A percentile compares a stretch with the other conserved stretches of the same genome.
These are phyloP conservation scores for Omphalotus guepiniiformis DNA, from an alignment of 768 basidiomycete species.

Conservation along the genomic window DNA sequence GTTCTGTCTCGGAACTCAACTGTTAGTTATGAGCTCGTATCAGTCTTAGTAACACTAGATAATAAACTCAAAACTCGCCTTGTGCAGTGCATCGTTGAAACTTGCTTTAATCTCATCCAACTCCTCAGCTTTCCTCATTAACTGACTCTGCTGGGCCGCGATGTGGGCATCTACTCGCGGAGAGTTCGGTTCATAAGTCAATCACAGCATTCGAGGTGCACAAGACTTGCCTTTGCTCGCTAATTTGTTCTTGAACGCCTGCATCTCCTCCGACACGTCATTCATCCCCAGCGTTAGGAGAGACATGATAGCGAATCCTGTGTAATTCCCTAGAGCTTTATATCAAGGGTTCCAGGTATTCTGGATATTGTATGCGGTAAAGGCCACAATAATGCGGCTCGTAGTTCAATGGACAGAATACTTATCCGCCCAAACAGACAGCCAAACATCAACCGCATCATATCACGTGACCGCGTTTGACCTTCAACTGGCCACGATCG, in stretches of 20 bases:
- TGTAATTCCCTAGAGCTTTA: too few relatives aligned
- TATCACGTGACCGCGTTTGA: too few relatives aligned
- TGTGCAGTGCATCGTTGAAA: constrained; percentile 43
- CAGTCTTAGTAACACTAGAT: not conserved
- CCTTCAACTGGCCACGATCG: too few relatives aligned
- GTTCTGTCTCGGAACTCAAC: constrained; percentile 55
- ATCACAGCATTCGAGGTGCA: not conserved
- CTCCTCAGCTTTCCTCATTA: constrained; percentile 37
- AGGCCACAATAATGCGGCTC: too few relatives aligned
- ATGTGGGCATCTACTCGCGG: constrained; percentile 39
- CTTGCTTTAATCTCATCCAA: constrained; percentile 38
- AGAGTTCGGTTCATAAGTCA: constrained; percentile 9
- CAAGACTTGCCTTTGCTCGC: constrained; percentile 41
- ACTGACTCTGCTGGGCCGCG: constrained; percentile 40
- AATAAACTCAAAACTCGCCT: constrained; percentile 27
- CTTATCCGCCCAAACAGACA: too few relatives aligned
- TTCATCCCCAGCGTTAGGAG: constrained; percentile 41
- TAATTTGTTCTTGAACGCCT: constrained; percentile 42
- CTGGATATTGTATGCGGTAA: too few relatives aligned
- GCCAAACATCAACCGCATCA: too few relatives aligned
- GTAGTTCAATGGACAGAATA: too few relatives aligned
- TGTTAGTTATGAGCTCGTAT: constrained; percentile 21
- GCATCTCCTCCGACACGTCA: constrained; percentile 46
- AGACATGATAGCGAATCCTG: constrained; percentile 33
- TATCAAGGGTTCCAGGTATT: too few relatives aligned